Conservation (phyloP, 805 yeast genomes). For the Pichia eremophila region DNA sequence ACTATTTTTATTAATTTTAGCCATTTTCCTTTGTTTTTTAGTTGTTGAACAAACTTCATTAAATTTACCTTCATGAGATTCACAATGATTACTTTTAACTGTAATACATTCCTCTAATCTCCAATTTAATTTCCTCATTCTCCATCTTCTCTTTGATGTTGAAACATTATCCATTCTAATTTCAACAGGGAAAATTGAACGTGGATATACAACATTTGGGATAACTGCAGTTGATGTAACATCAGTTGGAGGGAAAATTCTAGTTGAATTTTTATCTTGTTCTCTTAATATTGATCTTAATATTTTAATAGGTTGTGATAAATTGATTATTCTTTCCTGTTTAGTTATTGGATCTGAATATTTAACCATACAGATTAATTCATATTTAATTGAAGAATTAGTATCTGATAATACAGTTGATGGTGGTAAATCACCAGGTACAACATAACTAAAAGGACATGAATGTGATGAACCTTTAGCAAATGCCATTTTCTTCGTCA, state of each 20-base stretch:
- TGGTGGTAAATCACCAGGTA: slow-evolving; percentile 86
- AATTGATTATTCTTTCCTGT: slow-evolving; percentile 29
- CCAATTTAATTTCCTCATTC: slow-evolving; percentile 87
- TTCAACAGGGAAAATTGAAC: slow-evolving; percentile 77
- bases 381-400: slow-evolving; percentile 54
- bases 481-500: slow-evolving; percentile 49
- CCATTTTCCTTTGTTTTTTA: slow-evolving; percentile 20
- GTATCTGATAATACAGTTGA: slow-evolving; percentile 54
- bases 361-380: slow-evolving; percentile 52
- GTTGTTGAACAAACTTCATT: slow-evolving; percentile 34
- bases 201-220: slow-evolving; percentile 85
- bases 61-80: slow-evolving; percentile 44
- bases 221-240: slow-evolving; percentile 78
- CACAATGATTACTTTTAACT: slow-evolving; percentile 50
- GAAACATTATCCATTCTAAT: slow-evolving; percentile 67
- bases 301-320: slow-evolving; percentile 58
- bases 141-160: slow-evolving; percentile 64
- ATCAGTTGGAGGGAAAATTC: slow-evolving; percentile 94
- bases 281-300: slow-evolving; percentile 72
- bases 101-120: slow-evolving; percentile 76
- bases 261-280: slow-evolving; percentile 73
- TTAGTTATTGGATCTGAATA: slow-evolving; percentile 29
- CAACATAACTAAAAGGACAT: slow-evolving; percentile 82
- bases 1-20: slow-evolving; percentile 19
- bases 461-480: slow-evolving; percentile 60